phyloP scores from a whole-genome alignment of 768 basidiomycete species.

The Cubamyces sp. region DNA sequence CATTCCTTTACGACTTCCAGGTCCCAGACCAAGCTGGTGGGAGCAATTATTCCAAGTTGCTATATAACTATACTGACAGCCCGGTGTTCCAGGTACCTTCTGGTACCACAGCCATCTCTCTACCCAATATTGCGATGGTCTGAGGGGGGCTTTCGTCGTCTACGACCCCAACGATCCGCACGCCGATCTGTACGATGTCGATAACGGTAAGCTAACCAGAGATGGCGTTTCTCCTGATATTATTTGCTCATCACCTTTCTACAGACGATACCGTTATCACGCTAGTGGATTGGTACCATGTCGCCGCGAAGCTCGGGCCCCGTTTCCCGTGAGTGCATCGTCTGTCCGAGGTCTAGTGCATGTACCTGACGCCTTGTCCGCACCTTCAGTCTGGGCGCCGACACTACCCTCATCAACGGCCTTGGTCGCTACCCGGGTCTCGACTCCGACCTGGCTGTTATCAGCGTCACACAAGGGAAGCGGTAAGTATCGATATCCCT shows the following conservation, averaged over 20 bases:
- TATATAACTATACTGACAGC: neutral
- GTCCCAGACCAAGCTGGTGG: constrained; percentile 32
- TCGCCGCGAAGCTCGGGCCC: constrained; percentile 21
- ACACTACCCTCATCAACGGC: constrained; percentile 52
- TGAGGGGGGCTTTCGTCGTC: constrained; percentile 40
- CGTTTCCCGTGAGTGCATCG: constrained; percentile 22
- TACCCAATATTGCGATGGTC: constrained; percentile 46
- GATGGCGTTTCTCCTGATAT: neutral
- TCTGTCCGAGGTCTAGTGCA: constrained; percentile 21
- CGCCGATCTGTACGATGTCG: constrained; percentile 34
- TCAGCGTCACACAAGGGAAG: constrained; percentile 28
- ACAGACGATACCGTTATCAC: constrained; percentile 51
- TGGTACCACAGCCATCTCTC: constrained; percentile 48
- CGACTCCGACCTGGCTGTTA: constrained; percentile 36
- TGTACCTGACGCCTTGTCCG: neutral
- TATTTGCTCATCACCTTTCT: constrained; percentile 28
- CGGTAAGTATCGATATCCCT: constrained; percentile 30
- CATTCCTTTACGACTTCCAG: constrained; percentile 45
- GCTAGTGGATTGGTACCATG: constrained; percentile 48
- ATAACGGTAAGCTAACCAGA: constrained; percentile 26
- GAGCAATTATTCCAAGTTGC: neutral
- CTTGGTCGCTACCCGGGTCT: constrained; percentile 43
- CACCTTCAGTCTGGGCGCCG: constrained; percentile 28
- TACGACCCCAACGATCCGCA: constrained; percentile 37
- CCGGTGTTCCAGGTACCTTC: constrained; percentile 29